These are phyloP conservation scores for Talaromyces piceae DNA, from an alignment of 2,329 filamentous ascomycete genomes.

Conservation along the genomic window DNA sequence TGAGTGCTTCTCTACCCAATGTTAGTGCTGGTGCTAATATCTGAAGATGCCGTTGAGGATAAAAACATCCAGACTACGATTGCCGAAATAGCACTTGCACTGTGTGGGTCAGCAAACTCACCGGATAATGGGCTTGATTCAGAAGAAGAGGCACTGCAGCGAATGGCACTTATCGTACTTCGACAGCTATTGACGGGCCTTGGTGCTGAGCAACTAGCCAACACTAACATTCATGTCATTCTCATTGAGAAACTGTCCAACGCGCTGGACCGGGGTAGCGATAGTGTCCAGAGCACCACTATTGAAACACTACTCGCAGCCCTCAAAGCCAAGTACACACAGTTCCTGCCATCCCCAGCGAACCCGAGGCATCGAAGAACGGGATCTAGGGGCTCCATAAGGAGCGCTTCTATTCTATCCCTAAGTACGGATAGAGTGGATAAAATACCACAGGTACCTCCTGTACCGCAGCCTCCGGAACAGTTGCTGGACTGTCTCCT, in stretches of 20 bases:
- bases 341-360: conserved; percentile 26
- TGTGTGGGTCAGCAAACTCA: conserved; percentile 19
- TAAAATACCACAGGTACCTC: conserved; percentile 23
- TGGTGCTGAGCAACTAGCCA: conserved; percentile 30
- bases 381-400: conserved; percentile 32
- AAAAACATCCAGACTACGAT: conserved; percentile 28
- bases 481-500: conserved; percentile 73
- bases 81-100: conserved; percentile 24
- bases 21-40: neutral
- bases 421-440: conserved; percentile 40
- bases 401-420: conserved; percentile 38
- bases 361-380: conserved; percentile 29
- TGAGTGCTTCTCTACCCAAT: conserved; percentile 13
- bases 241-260: conserved; percentile 62
- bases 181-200: conserved; percentile 38
- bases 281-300: conserved; percentile 67
- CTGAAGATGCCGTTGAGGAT: conserved; percentile 17
- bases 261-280: conserved; percentile 55
- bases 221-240: conserved; percentile 57
- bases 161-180: conserved; percentile 61
- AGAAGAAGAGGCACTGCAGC: conserved; percentile 60
- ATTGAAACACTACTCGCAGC: conserved; percentile 70
- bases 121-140: conserved; percentile 30
- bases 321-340: conserved; percentile 53
- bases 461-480: conserved; percentile 46